Base-by-base conservation (phyloP, 2,329 filamentous ascomycete genomes). In the Fonsecaea pedrosoi region DNA sequence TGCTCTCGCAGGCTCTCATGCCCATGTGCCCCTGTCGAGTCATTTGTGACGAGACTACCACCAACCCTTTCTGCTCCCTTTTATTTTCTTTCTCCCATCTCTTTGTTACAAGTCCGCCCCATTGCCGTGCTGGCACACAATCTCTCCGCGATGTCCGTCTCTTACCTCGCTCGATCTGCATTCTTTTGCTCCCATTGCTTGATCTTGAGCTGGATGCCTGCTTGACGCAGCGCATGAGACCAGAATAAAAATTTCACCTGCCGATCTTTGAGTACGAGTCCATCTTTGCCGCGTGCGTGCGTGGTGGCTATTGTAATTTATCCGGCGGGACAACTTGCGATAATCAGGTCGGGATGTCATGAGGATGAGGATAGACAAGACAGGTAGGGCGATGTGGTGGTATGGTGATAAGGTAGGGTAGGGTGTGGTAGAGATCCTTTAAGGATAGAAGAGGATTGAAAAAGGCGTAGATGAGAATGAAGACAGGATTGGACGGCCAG, bases 191-290 rank as follows among this genome's bases (percentile, higher is more conserved):
- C 61, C 64, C 53, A 73, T 77, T 70, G 73, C 71, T 71, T 74
- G 75, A 76, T 77, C 75, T 78, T 76, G 77, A 78, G 77, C 77
- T 78, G 77, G 77, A 78, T 78, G 74, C 75, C 30, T 32, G 30
- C 30, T 32, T 32, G 30, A 32, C 30, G 30, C 30, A 32, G 78
- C 77, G 80, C 78, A 82, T 74, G 81, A 81, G 82, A 83, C 82
- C 72, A 83, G 78, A 83, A 73, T 50, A 74, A 78, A 69, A 45
- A 8, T 42, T n/a, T 40, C 30, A 21, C 53, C 61, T 66, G 78
- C 81, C 75, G 79, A 78, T 82, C 69, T 83, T 83, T 83, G 82
- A 83, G 82, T 83, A 83, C 82, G 82, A 74, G 79, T 76, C 72
- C 77, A 75, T 78, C 76, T 70, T 54, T 12, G 21, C 7, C 12